Base-by-base conservation (phyloP, 306 rosid species). In the Corylus heterophylla region DNA sequence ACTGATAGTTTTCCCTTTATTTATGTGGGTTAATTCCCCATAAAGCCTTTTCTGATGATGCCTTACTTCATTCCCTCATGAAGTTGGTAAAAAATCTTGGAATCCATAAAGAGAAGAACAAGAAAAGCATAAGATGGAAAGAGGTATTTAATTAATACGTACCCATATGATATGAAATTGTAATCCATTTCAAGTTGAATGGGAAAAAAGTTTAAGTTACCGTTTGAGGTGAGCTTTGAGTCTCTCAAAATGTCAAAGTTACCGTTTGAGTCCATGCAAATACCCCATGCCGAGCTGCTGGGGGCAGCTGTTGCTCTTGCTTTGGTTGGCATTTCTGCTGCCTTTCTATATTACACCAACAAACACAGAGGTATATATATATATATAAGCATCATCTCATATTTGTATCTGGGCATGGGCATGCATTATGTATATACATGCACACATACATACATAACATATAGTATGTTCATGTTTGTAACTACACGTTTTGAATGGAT, bases 291-390 rank as follows among this genome's bases (percentile, higher is more conserved):
- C 39, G 49, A 78, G 8, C 75, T 75, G 49, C 61, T 76, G 0
- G 52, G 79, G 77, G 78, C 59, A 1, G 79, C 78, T 0, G 79
- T 87, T 83, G 74, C 90, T 66, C 76, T 87, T 71, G 50, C 81
- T 54, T 75, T 79, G 12, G 63, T 85, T 58, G 90, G 83, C 25
- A 45, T 85, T 2, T 31, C 86, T 0, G 84, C 82, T 52, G 82
- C 84, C n/a, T 83, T 67, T 61, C 13, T 82, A 47, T 74, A 62
- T 44, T 71, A 12, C 73, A 58, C 48, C 47, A 77, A 25, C 1
- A 80, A 55, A 66, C 69, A 68, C 48, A 79, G 22, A 74, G 78
- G 83, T 31, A 31, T 31, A 31, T 31, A 29, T 29, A 29, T 29
- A 29, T 29, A 29, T 29, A 31, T 31, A 31, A 29, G 76, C 29